Percentiles rank a stretch among this genome's conserved stretches.
These are phyloP conservation scores for Cryphonectria nitschkei DNA, from an alignment of 2,329 filamentous ascomycete species.

Conservation along the genomic window DNA sequence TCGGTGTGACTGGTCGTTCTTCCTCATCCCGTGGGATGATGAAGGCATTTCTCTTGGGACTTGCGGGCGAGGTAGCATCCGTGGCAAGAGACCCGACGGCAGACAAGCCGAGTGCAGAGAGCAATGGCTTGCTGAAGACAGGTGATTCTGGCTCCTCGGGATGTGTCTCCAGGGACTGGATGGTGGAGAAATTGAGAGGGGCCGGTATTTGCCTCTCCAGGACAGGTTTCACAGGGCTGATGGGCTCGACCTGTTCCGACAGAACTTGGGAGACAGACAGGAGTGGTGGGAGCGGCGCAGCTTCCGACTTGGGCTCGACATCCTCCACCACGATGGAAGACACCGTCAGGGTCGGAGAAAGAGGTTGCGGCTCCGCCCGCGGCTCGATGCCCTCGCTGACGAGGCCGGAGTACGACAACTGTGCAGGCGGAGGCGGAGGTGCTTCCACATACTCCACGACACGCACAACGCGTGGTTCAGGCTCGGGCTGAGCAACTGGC, in stretches of 20 bases:
- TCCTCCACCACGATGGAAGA: conserved; percentile 31
- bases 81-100: conserved; percentile 51
- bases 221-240: conserved; percentile 31
- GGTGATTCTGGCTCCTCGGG: conserved; percentile 43
- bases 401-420: conserved; percentile 40
- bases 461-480: conserved; percentile 27
- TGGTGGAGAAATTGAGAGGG: conserved; percentile 43
- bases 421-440: conserved; percentile 26
- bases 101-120: conserved; percentile 46
- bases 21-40: conserved; percentile 55
- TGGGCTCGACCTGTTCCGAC: conserved; percentile 40
- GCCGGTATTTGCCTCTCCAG: conserved; percentile 26
- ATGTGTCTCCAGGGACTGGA: conserved; percentile 48
- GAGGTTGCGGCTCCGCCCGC: conserved; percentile 36
- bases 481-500: conserved; percentile 34
- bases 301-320: conserved; percentile 34
- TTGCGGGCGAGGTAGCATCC: conserved; percentile 51
- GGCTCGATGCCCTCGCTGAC: conserved; percentile 43
- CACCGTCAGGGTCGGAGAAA: conserved; percentile 27
- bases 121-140: conserved; percentile 13
- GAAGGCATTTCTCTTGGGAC: conserved; percentile 58
- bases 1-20: conserved; percentile 31
- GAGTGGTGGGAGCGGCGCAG: conserved; percentile 30
- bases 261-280: conserved; percentile 40
- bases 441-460: conserved; percentile 30